phyloP scores from a whole-genome alignment of 2,329 filamentous ascomycete genomes.

The Arachnomyces sp. region DNA sequence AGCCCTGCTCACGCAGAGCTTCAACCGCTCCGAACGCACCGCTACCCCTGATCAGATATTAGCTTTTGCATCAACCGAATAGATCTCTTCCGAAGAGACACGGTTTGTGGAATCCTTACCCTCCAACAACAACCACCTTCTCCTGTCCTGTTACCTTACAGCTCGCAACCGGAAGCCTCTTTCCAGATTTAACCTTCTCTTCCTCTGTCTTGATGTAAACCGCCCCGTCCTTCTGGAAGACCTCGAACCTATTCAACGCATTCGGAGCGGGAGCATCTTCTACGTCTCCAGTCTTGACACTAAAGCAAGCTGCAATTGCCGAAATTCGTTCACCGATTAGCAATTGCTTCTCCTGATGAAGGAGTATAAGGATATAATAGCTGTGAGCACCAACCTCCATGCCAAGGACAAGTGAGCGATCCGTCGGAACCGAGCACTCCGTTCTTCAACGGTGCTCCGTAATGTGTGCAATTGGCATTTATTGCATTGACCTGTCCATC shows the following conservation, averaged over 20 bases:
- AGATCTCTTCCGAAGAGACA: not conserved
- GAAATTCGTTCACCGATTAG: conserved; percentile 6
- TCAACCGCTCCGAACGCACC: conserved; percentile 77
- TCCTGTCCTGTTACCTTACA: conserved; percentile 52
- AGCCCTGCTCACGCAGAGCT: conserved; percentile 73
- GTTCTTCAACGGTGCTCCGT: conserved; percentile 80
- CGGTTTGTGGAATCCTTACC: conserved; percentile 32
- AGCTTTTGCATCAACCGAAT: conserved; percentile 3
- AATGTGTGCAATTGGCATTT: conserved; percentile 80
- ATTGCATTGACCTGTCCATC: conserved; percentile 70
- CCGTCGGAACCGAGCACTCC: conserved; percentile 78
- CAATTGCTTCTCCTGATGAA: conserved; percentile 9
- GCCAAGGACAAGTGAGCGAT: conserved; percentile 88
- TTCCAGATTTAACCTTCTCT: conserved; percentile 65
- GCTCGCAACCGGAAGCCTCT: conserved; percentile 65
- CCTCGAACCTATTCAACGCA: conserved; percentile 71
- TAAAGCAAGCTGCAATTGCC: conserved; percentile 70
- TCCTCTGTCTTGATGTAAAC: conserved; percentile 81
- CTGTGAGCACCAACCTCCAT: conserved; percentile 64
- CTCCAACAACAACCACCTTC: conserved; percentile 75
- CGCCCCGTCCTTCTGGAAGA: conserved; percentile 71
- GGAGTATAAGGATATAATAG: not conserved
- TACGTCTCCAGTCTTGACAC: conserved; percentile 78
- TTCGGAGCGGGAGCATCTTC: conserved; percentile 92
- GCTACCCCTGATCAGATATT: conserved; percentile 53